A percentile compares a stretch with the other conserved stretches of the same genome.
Evolutionary conservation across 108 stramenopile species (phyloP).

Genomic region (Fistulifera pelliculosa): DNA sequence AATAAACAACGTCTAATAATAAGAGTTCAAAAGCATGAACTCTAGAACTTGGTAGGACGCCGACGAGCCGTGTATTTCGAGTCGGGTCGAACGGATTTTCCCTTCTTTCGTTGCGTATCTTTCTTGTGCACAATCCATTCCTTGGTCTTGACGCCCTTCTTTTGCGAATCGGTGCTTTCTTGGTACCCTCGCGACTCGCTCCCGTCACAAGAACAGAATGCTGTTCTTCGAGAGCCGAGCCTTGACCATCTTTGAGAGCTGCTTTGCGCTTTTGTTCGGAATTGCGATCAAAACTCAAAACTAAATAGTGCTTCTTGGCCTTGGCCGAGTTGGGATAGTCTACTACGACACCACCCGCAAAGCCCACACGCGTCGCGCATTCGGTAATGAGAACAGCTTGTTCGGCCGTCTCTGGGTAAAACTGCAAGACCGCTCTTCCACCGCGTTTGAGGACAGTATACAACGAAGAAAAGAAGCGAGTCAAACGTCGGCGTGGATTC

Average conservation of each 20-base stretch:
- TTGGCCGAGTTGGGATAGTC: conserved; percentile 99
- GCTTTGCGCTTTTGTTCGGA: conserved; percentile 30
- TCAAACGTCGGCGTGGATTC: conserved; percentile 80
- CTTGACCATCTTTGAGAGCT: conserved; percentile 15
- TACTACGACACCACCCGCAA: conserved; percentile 97
- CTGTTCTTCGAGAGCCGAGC: conserved; percentile 8
- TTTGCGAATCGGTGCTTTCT: conserved; percentile 35
- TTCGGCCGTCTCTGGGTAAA: conserved; percentile 95
- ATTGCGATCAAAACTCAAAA: conserved; percentile 86
- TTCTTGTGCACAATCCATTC: conserved; percentile 99
- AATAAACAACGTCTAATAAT: no score
- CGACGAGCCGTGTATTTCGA: conserved; percentile 95
- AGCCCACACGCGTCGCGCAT: conserved; percentile 86
- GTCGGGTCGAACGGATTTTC: conserved; percentile 89
- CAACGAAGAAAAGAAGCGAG: conserved; percentile 92
- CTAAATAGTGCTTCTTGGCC: conserved; percentile 99
- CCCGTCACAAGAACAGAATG: conserved; percentile 24
- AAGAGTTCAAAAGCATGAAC: no score
- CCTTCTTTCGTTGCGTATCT: conserved; percentile 87
- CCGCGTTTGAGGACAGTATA: conserved; percentile 90
- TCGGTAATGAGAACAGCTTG: conserved; percentile 94
- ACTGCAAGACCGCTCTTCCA: conserved; percentile 95
- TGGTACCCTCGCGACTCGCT: conserved; percentile 18
- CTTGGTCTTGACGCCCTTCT: conserved; percentile 78
- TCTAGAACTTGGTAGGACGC: conserved; percentile 88